phyloP scores from a whole-genome alignment of 768 basidiomycete species.

The Tricholoma saponaceum region DNA sequence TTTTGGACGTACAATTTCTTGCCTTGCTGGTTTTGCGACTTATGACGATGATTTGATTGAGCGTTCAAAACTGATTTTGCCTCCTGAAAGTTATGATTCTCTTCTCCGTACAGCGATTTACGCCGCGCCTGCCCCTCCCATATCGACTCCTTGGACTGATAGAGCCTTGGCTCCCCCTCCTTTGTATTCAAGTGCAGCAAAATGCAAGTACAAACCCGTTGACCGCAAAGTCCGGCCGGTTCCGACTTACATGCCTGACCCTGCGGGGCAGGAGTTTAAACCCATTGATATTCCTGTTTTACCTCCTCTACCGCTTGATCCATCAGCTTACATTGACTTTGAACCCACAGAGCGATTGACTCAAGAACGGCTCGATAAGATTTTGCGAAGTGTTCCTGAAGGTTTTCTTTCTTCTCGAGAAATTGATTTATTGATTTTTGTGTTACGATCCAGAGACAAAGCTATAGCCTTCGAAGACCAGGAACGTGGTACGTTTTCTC shows the following conservation, averaged over 20 bases:
- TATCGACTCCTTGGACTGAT: constrained; percentile 7
- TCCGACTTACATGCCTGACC: constrained; percentile 21
- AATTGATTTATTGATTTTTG: constrained; percentile 16
- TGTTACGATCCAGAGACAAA: constrained; percentile 6
- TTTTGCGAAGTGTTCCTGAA: constrained; percentile 4
- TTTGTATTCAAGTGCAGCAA: background rate
- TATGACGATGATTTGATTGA: constrained; percentile 1
- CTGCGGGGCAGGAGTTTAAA: background rate
- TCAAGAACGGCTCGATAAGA: constrained; percentile 9
- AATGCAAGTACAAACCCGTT: constrained; percentile 19
- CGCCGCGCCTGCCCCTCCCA: background rate
- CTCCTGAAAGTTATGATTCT: constrained; percentile 10
- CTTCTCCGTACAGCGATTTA: constrained; percentile 2
- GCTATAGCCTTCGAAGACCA: constrained; percentile 17
- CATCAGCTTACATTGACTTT: constrained; percentile 3
- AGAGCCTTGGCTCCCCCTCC: constrained; percentile 3
- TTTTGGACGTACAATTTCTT: constrained; percentile 11
- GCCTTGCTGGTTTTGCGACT: constrained; percentile 4
- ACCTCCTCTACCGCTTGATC: constrained; percentile 3
- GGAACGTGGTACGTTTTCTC: constrained; percentile 26
- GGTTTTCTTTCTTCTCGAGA: constrained; percentile 6
- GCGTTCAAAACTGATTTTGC: constrained; percentile 4
- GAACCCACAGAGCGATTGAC: constrained; percentile 6
- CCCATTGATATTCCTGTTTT: constrained; percentile 9
- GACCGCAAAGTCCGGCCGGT: constrained; percentile 22